Evolutionary conservation across 768 basidiomycete genomes (phyloP), one percentile per base, ranked within the genome.

Genomic region (Nidularia pulvinata): DNA sequence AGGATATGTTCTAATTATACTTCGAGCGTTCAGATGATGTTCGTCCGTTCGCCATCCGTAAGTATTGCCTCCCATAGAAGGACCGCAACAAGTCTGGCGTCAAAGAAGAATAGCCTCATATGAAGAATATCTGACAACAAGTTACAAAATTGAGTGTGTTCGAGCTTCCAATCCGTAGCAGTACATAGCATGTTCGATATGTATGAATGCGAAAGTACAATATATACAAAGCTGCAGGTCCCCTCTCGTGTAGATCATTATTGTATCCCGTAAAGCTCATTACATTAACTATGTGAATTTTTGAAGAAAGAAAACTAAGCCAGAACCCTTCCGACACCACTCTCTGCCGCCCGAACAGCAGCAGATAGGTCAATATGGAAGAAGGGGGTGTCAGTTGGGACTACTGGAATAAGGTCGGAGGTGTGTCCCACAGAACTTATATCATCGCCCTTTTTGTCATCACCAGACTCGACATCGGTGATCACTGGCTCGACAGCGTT

Each of bases 331-430:
- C 55, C 57, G 46, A 75, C 51, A 7, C 70, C 75, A 57, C 66
- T 68, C 62, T 91, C 89, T 5, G 89, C 91, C 10, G 86, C 85
- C 6, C 70, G 75, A 39, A 93, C 84, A 37, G 93, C 93, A 2
- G 79, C 76, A 33, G 77, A 69, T 36, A 98, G 72, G 67, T 96
- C 95, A 58, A 97, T 75, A 73, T 98, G 96, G 88, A 98, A 96
- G 79, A 86, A 92, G 7, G 91, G 91, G 6, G 89, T 93, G 37
- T 81, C 78, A 7, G 74, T 57, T 1, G 76, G 66, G 33, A 85
- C 65, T 39, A 88, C 61, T 13, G 79, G 70, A 14, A 63, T 74
- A 50, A 65, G 68, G n/a, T 62, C 72, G 35, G 61, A 22, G 7
- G 55, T 7, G 39, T 54, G 11, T 35, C 2, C 6, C 46, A 57